Conservation (phyloP, 139 green algal species). For the Zygnema circumcarinatum region DNA sequence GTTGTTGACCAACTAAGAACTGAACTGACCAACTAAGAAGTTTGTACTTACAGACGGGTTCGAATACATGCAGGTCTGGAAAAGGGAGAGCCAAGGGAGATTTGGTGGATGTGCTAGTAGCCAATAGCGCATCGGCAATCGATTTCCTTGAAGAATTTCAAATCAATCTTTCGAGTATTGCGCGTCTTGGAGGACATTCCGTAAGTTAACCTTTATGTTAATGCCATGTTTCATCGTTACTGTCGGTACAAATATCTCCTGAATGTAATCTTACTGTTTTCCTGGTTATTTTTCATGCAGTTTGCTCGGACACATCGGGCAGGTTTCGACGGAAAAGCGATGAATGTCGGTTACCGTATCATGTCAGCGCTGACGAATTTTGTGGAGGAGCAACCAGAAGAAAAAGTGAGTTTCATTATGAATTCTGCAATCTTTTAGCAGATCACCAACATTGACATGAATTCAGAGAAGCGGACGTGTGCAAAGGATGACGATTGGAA, state of each 20-base stretch:
- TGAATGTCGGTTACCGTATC: conserved; percentile 50
- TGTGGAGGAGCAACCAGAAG: conserved; percentile 20
- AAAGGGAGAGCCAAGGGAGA: conserved; percentile 23
- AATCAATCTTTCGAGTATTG: conserved; percentile 48
- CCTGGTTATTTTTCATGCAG: conserved; percentile 1
- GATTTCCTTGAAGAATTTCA: conserved; percentile 43
- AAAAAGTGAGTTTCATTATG: conserved; percentile 18
- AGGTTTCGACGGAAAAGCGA: conserved; percentile 34
- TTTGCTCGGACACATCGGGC: conserved; percentile 40
- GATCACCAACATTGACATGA: too few relatives aligned
- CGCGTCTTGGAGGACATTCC: conserved; percentile 39
- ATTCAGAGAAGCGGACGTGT: too few relatives aligned
- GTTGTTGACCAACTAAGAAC: too few relatives aligned
- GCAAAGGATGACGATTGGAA: too few relatives aligned
- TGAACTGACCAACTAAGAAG: too few relatives aligned
- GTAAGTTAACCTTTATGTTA: conserved; percentile 16
- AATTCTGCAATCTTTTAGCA: too few relatives aligned
- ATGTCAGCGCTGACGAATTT: conserved; percentile 54
- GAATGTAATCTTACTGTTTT: neutral
- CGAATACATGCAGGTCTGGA: conserved; percentile 20
- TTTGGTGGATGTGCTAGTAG: conserved; percentile 45
- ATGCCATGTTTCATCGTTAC: neutral
- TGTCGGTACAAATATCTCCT: neutral
- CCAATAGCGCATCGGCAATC: conserved; percentile 29
- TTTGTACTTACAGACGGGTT: too few relatives aligned